Evolutionary conservation across 192 early-diverging fungal species (phyloP), one percentile per base, ranked within the genome.

Genomic region (Coemansia sp.): DNA sequence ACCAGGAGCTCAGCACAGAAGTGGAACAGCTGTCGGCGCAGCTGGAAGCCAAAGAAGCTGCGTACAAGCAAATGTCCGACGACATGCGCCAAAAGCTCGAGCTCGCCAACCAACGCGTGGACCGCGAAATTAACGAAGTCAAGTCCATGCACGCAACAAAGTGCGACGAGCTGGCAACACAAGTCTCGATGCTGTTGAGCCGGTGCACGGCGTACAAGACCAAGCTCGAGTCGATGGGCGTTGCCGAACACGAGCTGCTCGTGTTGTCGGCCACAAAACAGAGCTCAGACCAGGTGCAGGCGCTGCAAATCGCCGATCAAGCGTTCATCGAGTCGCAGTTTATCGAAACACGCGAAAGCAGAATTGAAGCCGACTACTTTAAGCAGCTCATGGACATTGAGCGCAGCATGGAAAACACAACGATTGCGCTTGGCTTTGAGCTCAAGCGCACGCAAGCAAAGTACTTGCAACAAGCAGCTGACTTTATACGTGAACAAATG

Each of bases 401-500:
- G 56, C 68, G 63, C 34, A 74, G 71, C 62, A 80, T 80, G 77
- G 77, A 80, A 37, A 80, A 80, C 59, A 80, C 77, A 14, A 80
- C 72, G 12, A 73, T 79, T 49, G 76, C 76, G 8, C 50, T 79
- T 50, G 76, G 76, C 2, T 79, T 79, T 42, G 76, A 79, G 66
- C 76, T 79, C 15, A 73, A 74, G 59, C 76, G 76, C 58, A 79
- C 76, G 15, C 76, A 79, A 62, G 76, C 71, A 6, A 73, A 70
- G 64, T 79, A 74, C 38, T 44, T 79, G 64, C 56, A 74, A 48
- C 76, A 79, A 40, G 76, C 76, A 4, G 76, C 76, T 6, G 76
- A 79, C 50, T 79, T 79, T 71, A 63, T 79, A 12, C 76, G 76
- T 34, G 76, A 79, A 49, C 76, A 79, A 54, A 73, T 79, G 71